A percentile compares a stretch with the other conserved stretches of the same genome.
phyloP scores from a whole-genome alignment of 352 stramenopile species.

The Pythium sukuiense region DNA sequence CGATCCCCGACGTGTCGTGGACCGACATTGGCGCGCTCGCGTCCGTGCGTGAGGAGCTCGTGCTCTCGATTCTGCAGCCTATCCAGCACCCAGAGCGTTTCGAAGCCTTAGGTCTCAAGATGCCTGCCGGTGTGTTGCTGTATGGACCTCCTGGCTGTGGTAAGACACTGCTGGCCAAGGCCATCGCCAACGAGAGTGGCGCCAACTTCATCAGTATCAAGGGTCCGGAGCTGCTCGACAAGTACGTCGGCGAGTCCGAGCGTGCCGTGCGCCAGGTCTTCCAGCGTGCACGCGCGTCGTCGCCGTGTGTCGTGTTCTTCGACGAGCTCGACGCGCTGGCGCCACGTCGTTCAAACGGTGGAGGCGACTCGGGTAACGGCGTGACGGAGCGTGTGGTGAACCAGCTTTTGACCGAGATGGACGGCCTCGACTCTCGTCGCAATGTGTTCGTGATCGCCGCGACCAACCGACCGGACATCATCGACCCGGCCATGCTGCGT shows the following conservation, averaged over 20 bases:
- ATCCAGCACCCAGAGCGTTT: slow-evolving; percentile 97
- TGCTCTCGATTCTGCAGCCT: slow-evolving; percentile 95
- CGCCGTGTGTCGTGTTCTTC: slow-evolving; percentile 99
- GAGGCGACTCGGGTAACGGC: slow-evolving; percentile 77
- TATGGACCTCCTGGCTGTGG: slow-evolving; percentile 98
- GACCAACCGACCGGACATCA: slow-evolving; percentile 97
- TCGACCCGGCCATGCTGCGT: slow-evolving; percentile 99
- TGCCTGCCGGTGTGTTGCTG: slow-evolving; percentile 96
- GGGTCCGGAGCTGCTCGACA: slow-evolving; percentile 98
- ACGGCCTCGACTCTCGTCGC: slow-evolving; percentile 95
- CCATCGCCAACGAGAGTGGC: slow-evolving; percentile 97
- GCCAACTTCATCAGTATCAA: slow-evolving; percentile 99
- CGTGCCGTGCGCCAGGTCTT: slow-evolving; percentile 96
- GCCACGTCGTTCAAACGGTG: slow-evolving; percentile 85
- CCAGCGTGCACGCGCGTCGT: slow-evolving; percentile 95
- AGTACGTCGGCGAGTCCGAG: slow-evolving; percentile 99
- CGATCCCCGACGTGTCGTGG: slow-evolving; percentile 98
- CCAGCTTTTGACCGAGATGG: slow-evolving; percentile 99
- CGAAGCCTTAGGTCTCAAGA: slow-evolving; percentile 92
- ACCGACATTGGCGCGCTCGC: slow-evolving; percentile 95
- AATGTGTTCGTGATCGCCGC: slow-evolving; percentile 97
- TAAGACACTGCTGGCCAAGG: slow-evolving; percentile 99
- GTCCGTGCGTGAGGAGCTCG: slow-evolving; percentile 94
- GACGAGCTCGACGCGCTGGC: slow-evolving; percentile 98
- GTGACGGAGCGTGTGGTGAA: slow-evolving; percentile 96